Base-by-base conservation (phyloP, 2,329 filamentous ascomycete species). In the Cryphonectria nitschkei region DNA sequence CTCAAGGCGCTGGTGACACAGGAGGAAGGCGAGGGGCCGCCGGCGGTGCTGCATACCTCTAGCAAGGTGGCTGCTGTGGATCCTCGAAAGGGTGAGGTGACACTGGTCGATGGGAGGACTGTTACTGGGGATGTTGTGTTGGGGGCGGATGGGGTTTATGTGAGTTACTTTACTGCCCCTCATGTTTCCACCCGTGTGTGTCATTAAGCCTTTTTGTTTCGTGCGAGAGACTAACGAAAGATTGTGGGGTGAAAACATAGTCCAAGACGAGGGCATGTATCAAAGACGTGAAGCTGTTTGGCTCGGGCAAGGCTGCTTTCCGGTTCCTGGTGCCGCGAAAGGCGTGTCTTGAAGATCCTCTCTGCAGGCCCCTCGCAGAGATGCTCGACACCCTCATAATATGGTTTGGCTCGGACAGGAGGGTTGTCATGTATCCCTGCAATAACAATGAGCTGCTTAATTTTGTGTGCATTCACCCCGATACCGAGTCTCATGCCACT, bases 231-330 rank as follows among this genome's bases (percentile, higher is more conserved):
- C 43, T n/a, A 4, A 22, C 3, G 9, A 19, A 14, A 26, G 19
- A 26, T 3, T 34, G 34, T 22, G 64, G 9, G 26, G 60, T 69
- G 9, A 70, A 52, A 52, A 9, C 29, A 29, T 14, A 77, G 58
- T 77, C 80, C 0, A 78, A 76, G 5, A 76, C 81, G 34, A 74
- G 77, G n/a, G 58, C 67, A 34, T 71, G 68, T 16, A 74, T 78
- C 65, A 74, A 75, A n/a, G 74, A 78, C 22, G 56, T 70, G 29
- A 76, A 70, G 32, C 77, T 83, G 0, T 82, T 83, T 65, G 79
- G 81, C 43, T 84, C 83, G 3, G 87, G 87, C 2, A 88, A 88
- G 75, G 86, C 84, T 60, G 87, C 87, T 0, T 90, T 88, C 75
- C 82, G 88, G 9, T 90, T 89, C 77, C 76, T 89, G 6, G 81